Percentiles rank a stretch among this genome's conserved stretches.
These are phyloP conservation scores for Oxyria digyna DNA, from an alignment of 148 eudicot species.

Conservation along the genomic window DNA sequence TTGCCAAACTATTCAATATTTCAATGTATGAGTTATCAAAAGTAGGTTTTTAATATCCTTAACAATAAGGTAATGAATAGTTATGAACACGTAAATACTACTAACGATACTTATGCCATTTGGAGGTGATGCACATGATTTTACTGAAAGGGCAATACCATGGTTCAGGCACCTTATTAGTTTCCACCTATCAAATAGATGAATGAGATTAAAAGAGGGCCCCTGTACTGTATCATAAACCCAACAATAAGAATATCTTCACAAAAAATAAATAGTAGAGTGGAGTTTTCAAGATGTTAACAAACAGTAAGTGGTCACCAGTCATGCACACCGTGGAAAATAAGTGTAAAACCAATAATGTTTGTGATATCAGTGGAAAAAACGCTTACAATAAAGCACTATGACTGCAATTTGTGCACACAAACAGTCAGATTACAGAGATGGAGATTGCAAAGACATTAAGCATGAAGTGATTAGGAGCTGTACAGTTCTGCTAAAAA, in stretches of 20 bases:
- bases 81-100: not conserved
- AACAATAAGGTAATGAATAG: not conserved
- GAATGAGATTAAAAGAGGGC: not conserved
- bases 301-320: not conserved
- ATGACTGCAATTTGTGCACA: not conserved
- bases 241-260: not conserved
- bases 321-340: not conserved
- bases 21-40: not conserved
- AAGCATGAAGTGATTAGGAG: not conserved
- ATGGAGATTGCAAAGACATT: not conserved
- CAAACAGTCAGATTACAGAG: not conserved
- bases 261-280: not conserved
- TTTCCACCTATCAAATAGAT: too few species aligned
- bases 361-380: not conserved
- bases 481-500: too few species aligned
- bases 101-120: not conserved
- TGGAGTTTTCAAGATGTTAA: constrained; percentile 2
- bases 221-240: not conserved
- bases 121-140: not conserved
- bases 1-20: not conserved
- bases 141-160: not conserved
- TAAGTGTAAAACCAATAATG: not conserved
- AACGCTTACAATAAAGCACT: not conserved
- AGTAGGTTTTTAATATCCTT: not conserved
- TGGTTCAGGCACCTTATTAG: not conserved